These are phyloP conservation scores for Kodamaea fungicola DNA, from an alignment of 1,139 yeast species.

Conservation along the genomic window DNA sequence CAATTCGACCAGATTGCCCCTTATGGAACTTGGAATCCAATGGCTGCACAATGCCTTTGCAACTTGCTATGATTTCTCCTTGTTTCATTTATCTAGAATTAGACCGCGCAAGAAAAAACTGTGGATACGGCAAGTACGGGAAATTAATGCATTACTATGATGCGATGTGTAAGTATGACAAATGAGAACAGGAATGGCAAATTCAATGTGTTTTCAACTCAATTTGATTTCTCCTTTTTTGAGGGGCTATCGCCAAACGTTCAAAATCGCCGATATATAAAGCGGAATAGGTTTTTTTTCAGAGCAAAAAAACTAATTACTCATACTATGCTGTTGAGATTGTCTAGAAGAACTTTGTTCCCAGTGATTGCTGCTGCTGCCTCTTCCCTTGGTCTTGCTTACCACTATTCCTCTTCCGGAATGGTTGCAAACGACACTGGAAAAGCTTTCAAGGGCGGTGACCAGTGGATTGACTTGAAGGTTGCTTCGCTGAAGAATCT, in stretches of 20 bases:
- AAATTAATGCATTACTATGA: too few species aligned
- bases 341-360: conserved; percentile 20
- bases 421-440: conserved; percentile 45
- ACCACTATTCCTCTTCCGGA: conserved; percentile 32
- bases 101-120: too few species aligned
- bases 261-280: neutral
- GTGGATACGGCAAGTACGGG: too few species aligned
- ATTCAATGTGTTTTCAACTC: too few species aligned
- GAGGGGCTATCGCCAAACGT: neutral
- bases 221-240: too few species aligned
- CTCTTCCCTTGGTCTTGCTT: conserved; percentile 52
- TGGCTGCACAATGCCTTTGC: conserved; percentile 70
- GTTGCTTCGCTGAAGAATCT: conserved; percentile 54
- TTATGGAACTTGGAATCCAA: conserved; percentile 69
- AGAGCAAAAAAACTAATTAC: neutral
- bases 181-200: too few species aligned
- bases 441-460: conserved; percentile 64
- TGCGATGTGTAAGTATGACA: too few species aligned
- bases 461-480: conserved; percentile 80
- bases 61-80: conserved; percentile 43
- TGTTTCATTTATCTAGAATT: neutral
- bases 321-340: neutral
- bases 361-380: conserved; percentile 38
- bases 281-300: neutral
- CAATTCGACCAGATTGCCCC: conserved; percentile 90